These are phyloP conservation scores for Saccharomycopsis babjevae DNA, from an alignment of 805 yeast genomes.

Conservation along the genomic window DNA sequence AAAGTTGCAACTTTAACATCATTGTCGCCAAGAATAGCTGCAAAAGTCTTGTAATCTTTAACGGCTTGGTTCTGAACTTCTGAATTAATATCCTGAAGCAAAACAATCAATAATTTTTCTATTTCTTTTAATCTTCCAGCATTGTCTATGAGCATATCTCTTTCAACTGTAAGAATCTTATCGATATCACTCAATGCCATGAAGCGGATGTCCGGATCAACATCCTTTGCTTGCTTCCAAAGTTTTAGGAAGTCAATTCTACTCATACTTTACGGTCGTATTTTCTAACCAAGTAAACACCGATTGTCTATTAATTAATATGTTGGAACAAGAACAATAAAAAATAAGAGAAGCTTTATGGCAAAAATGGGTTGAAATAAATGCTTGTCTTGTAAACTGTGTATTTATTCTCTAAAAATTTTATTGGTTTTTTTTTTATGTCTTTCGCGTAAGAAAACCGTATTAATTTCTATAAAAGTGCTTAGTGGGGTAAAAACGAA, in stretches of 20 bases:
- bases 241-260: background rate
- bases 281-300: too few species aligned
- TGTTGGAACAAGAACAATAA: background rate
- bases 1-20: background rate
- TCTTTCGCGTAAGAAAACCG: background rate
- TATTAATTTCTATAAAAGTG: background rate
- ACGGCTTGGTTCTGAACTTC: conserved; percentile 18
- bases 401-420: background rate
- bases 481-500: background rate
- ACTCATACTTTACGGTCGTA: background rate
- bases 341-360: background rate
- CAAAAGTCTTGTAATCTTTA: conserved; percentile 8
- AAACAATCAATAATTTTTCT: background rate
- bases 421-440: background rate
- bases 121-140: background rate
- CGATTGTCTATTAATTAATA: too few species aligned
- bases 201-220: conserved; percentile 73
- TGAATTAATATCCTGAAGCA: conserved; percentile 9
- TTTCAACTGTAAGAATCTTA: conserved; percentile 26
- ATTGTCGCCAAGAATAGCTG: background rate
- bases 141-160: background rate
- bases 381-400: background rate
- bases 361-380: too few species aligned
- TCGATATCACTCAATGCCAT: conserved; percentile 76
- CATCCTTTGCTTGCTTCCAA: conserved; percentile 29